Evolutionary conservation across 2,329 filamentous ascomycete species (phyloP).

Genomic region (Cytospora paraplurivora): DNA sequence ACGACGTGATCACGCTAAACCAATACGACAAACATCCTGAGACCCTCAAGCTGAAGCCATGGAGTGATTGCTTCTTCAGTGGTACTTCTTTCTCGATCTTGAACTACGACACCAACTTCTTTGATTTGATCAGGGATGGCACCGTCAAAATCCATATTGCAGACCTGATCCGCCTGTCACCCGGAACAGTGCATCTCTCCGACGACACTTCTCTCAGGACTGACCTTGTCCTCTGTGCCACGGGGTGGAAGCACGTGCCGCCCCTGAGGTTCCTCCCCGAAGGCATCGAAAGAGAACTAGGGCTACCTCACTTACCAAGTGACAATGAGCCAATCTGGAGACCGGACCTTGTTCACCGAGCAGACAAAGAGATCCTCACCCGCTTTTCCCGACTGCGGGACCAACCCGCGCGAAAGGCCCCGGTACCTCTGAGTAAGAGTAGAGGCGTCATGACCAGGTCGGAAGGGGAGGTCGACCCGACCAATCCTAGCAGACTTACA

Average conservation of each 20-base stretch:
- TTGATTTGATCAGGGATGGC: constrained; percentile 57
- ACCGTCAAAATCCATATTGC: constrained; percentile 54
- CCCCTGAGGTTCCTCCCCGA: constrained; percentile 33
- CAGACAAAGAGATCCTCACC: constrained; percentile 56
- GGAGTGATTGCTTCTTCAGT: constrained; percentile 53
- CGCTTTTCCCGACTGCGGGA: constrained; percentile 55
- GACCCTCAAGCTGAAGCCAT: constrained; percentile 56
- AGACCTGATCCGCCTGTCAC: constrained; percentile 51
- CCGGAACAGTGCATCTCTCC: constrained; percentile 52
- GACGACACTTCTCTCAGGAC: constrained; percentile 49
- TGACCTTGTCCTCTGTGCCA: constrained; percentile 57
- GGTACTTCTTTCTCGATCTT: constrained; percentile 60
- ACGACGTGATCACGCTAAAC: constrained; percentile 57
- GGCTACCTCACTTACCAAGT: constrained; percentile 14
- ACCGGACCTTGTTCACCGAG: constrained; percentile 42
- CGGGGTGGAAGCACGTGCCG: constrained; percentile 59
- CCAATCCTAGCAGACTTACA: constrained; percentile 38
- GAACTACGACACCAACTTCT: constrained; percentile 61
- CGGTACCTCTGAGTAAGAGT: constrained; percentile 45
- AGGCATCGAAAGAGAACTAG: constrained; percentile 18
- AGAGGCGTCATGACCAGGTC: constrained; percentile 36
- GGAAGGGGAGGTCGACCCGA: constrained; percentile 30
- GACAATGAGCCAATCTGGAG: constrained; percentile 36
- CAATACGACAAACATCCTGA: constrained; percentile 56
- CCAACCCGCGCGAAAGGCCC: constrained; percentile 50